A percentile compares a stretch with the other conserved stretches of the same genome.
Conservation (phyloP, 2,329 filamentous ascomycete genomes). For the Trichophyton benhamiae region DNA sequence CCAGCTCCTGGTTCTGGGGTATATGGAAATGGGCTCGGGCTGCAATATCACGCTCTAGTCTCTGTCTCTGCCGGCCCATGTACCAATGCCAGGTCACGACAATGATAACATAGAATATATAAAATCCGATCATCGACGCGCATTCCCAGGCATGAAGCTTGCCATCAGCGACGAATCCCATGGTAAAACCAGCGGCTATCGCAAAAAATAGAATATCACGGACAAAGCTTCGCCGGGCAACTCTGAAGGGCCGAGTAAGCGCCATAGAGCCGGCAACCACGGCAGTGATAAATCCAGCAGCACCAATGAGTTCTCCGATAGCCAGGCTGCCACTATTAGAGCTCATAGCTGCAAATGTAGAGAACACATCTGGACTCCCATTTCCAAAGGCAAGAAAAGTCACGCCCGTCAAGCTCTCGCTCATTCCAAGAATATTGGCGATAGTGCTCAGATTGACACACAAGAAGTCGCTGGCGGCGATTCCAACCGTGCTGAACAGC, state of each 20-base stretch:
- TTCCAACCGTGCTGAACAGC: conserved; percentile 92
- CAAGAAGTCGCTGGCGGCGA: conserved; percentile 96
- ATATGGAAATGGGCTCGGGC: conserved; percentile 63
- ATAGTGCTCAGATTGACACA: conserved; percentile 95
- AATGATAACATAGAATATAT: conserved; percentile 74
- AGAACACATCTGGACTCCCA: conserved; percentile 95
- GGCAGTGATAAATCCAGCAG: conserved; percentile 88
- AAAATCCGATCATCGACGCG: conserved; percentile 77
- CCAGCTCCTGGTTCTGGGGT: conserved; percentile 46
- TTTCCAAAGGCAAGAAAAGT: conserved; percentile 96
- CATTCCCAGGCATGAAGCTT: conserved; percentile 81
- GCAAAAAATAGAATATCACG: conserved; percentile 90
- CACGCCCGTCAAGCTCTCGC: conserved; percentile 89
- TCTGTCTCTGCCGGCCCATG: conserved; percentile 49
- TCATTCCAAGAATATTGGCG: conserved; percentile 75
- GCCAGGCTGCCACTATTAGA: conserved; percentile 96
- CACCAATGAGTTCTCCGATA: conserved; percentile 86
- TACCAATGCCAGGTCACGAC: conserved; percentile 93
- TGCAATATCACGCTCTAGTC: conserved; percentile 54
- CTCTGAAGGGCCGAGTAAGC: conserved; percentile 84
- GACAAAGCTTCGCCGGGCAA: conserved; percentile 78
- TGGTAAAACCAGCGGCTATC: conserved; percentile 70
- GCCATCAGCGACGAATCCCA: conserved; percentile 77
- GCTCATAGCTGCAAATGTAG: conserved; percentile 94
- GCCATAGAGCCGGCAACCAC: conserved; percentile 97